A percentile compares a stretch with the other conserved stretches of the same genome.
Evolutionary conservation across 108 stramenopile species (phyloP).

Genomic region (Stephanodiscus triporus): DNA sequence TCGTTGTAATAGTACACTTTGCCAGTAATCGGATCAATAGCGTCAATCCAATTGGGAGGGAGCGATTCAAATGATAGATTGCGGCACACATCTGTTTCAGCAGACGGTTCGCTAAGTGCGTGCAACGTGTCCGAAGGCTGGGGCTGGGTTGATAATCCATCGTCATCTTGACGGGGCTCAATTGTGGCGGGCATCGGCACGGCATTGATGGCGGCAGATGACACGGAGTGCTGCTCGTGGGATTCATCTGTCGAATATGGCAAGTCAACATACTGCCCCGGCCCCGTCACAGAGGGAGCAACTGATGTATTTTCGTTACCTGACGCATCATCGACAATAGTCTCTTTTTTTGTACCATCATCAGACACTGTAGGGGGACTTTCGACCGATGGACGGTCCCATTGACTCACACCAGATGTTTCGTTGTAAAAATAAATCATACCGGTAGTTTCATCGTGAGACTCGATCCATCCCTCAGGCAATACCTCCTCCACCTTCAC

Average conservation of each 20-base stretch:
- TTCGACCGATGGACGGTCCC: slow-evolving; percentile 48
- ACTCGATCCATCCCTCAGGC: slow-evolving; percentile 64
- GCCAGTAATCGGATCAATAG: slow-evolving; percentile 52
- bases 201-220: neutral
- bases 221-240: neutral
- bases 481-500: slow-evolving; percentile 8
- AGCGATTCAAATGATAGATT: slow-evolving; percentile 11
- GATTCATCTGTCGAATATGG: neutral
- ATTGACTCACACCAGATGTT: slow-evolving; percentile 37
- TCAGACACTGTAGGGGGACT: neutral
- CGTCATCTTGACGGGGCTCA: neutral
- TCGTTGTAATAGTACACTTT: slow-evolving; percentile 68
- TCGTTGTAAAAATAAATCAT: slow-evolving; percentile 57
- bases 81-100: neutral
- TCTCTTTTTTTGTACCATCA: neutral
- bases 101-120: neutral
- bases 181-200: neutral
- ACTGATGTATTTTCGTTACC: slow-evolving; percentile 40
- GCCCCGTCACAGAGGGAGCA: slow-evolving; percentile 55
- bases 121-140: neutral
- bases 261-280: slow-evolving; percentile 25
- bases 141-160: neutral
- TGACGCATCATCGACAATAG: neutral
- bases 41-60: slow-evolving; percentile 54
- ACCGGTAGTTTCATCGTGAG: slow-evolving; percentile 50